Evolutionary conservation across 169 alveolate genomes (phyloP).

Genomic region (Sarcocystis neurona): DNA sequence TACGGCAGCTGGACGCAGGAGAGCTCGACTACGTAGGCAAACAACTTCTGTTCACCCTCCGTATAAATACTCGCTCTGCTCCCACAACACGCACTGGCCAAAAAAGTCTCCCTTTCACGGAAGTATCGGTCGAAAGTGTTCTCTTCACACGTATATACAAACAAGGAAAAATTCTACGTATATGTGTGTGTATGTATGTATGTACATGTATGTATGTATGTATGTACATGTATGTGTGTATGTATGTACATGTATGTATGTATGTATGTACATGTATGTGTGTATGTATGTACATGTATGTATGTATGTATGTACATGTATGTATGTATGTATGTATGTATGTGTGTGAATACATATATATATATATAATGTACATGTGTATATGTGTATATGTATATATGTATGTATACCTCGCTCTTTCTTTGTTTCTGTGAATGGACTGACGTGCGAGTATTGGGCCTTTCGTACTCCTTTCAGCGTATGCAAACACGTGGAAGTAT

Average conservation of each 20-base stretch:
- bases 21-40: no score
- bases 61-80: no score
- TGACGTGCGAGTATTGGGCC: no score
- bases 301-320: neutral
- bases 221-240: neutral
- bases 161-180: neutral
- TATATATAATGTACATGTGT: neutral
- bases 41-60: no score
- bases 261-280: neutral
- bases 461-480: no score
- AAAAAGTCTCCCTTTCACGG: no score
- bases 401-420: neutral
- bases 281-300: neutral
- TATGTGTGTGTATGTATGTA: neutral
- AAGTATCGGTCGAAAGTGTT: no score
- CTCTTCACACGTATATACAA: neutral
- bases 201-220: neutral
- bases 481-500: no score
- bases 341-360: no score
- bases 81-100: no score
- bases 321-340: neutral
- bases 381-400: neutral
- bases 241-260: neutral
- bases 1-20: no score
- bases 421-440: no score